Conservation (phyloP, 768 basidiomycete species). For the Leccinum subtestaceum region DNA sequence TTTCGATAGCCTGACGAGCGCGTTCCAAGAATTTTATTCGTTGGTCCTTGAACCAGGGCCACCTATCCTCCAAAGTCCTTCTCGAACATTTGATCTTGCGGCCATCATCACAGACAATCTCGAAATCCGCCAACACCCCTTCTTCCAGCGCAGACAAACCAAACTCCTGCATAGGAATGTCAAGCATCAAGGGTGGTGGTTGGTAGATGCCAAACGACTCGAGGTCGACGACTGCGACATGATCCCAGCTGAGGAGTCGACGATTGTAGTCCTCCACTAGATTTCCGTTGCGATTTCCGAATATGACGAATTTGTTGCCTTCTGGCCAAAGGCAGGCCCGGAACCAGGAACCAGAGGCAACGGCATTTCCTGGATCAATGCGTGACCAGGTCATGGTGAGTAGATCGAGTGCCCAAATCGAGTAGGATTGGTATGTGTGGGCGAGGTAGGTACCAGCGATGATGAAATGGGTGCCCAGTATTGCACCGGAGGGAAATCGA, state of each 20-base stretch:
- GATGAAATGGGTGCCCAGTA: slow-evolving; percentile 87
- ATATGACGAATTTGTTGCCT: slow-evolving; percentile 82
- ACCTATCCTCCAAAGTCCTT: slow-evolving; percentile 81
- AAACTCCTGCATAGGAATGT: slow-evolving; percentile 75
- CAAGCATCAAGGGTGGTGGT: slow-evolving; percentile 65
- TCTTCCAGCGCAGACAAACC: slow-evolving; percentile 85
- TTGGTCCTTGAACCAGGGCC: slow-evolving; percentile 92
- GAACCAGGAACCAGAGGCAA: slow-evolving; percentile 92
- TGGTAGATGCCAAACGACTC: slow-evolving; percentile 97
- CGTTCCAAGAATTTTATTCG: slow-evolving; percentile 54
- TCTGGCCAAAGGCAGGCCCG: slow-evolving; percentile 86
- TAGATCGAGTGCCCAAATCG: slow-evolving; percentile 94
- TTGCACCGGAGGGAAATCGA: slow-evolving; percentile 92
- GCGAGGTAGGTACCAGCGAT: slow-evolving; percentile 96
- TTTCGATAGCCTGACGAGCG: slow-evolving; percentile 55
- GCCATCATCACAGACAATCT: slow-evolving; percentile 89
- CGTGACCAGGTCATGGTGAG: slow-evolving; percentile 80
- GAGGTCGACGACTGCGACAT: slow-evolving; percentile 85
- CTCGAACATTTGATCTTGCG: slow-evolving; percentile 79
- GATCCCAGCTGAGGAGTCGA: slow-evolving; percentile 86
- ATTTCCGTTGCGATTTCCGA: slow-evolving; percentile 86
- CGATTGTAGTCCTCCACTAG: slow-evolving; percentile 92
- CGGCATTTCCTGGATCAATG: slow-evolving; percentile 83
- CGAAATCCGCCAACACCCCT: slow-evolving; percentile 81
- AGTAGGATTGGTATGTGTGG: slow-evolving; percentile 90